Base-by-base conservation (phyloP, 2,329 filamentous ascomycete genomes). In the Juglanconis sp. region DNA sequence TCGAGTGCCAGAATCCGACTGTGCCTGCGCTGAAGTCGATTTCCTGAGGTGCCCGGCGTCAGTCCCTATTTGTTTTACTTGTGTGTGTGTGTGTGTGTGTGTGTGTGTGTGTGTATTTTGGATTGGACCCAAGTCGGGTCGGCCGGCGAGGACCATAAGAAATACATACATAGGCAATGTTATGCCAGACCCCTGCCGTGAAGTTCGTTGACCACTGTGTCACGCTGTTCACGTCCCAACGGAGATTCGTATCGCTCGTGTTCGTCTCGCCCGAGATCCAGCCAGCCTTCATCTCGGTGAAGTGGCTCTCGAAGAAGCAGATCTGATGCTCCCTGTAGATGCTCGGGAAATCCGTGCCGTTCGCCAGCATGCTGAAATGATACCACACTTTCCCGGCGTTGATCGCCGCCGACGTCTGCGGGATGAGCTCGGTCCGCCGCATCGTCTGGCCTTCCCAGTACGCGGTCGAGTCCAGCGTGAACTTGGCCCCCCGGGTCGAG, bases 341-440 rank as follows among this genome's bases (percentile, higher is more conserved):
- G 40, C 78, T 79, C 0, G 87, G 87, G 0, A 84, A 76, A 67
- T 89, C 88, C 9, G 74, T 79, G 32, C 73, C 76, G 2, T 72
- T 75, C 32, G 81, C 77, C 76, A 80, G 83, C 63, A 90, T 79
- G 62, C 80, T 85, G 74, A 89, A 90, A 71, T 90, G 87, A 72
- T 90, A 90, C 74, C 80, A 88, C 32, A 88, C 79, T 42, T 80
- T 85, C 32, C 86, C 86, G 15, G 73, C 69, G 65, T 83, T 86
- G 70, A 89, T 87, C 53, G 84, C 77, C 24, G 81, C 82, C 2
- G 72, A 44, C 30, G 49, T 52, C 38, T 88, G 84, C 15, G 87
- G 87, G 64, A 90, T 90, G 57, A 90, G 75, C 72, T 90, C 87
- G 0, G 86, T 89, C 53, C 87, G 81, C 70, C 86, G 83, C 87